phyloP scores from a whole-genome alignment of 2,329 filamentous ascomycete genomes.

The Helicocarpus griseus region DNA sequence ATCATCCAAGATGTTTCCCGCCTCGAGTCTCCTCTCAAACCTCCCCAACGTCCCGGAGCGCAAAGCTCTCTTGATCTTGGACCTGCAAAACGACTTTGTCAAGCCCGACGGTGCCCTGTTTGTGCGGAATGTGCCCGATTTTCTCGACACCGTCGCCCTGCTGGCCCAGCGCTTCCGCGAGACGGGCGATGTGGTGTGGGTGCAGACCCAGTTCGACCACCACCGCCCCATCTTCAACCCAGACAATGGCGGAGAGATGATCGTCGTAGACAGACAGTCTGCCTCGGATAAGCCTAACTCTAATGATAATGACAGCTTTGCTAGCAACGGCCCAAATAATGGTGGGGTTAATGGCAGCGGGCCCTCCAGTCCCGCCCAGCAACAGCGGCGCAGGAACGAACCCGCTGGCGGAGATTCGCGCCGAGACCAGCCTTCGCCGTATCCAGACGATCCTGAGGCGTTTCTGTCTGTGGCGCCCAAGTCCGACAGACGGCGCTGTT shows the following conservation, averaged over 20 bases:
- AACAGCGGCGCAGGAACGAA: neutral
- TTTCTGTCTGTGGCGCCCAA: conserved; percentile 26
- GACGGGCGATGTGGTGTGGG: conserved; percentile 70
- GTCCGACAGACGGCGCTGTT: conserved; percentile 22
- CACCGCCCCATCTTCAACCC: conserved; percentile 47
- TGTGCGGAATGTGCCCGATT: conserved; percentile 53
- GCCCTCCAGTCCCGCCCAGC: neutral
- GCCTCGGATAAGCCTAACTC: conserved; percentile 16
- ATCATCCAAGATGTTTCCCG: conserved; percentile 5
- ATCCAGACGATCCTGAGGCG: conserved; percentile 31
- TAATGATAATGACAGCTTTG: conserved; percentile 6
- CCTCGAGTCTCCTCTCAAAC: conserved; percentile 7
- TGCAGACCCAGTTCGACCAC: conserved; percentile 64
- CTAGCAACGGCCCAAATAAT: neutral
- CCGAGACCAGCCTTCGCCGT: neutral
- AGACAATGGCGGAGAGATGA: conserved; percentile 38
- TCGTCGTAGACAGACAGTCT: conserved; percentile 26
- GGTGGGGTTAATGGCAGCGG: neutral
- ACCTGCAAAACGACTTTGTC: conserved; percentile 86
- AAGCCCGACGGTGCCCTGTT: conserved; percentile 57
- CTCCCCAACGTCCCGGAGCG: conserved; percentile 40
- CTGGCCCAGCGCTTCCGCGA: conserved; percentile 65
- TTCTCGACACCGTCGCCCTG: conserved; percentile 55
- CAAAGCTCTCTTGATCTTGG: conserved; percentile 69
- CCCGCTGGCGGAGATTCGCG: neutral